phyloP scores from a whole-genome alignment of 2,329 filamentous ascomycete genomes.

The Mariannaea sp. region DNA sequence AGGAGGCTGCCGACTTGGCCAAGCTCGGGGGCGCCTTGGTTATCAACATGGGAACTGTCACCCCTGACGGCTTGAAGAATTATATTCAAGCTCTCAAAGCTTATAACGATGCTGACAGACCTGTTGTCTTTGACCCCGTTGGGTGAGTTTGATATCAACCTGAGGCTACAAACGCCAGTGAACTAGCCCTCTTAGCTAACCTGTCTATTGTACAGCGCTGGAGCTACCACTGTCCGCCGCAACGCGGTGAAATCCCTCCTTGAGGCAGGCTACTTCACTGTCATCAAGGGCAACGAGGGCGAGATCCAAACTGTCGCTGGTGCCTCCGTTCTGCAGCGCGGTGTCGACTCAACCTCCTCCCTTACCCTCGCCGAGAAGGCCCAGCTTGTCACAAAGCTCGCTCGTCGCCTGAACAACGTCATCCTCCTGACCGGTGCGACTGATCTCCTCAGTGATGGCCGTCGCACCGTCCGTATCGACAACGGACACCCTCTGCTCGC shows the following conservation, averaged over 20 bases:
- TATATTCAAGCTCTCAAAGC: constrained; percentile 75
- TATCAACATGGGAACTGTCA: constrained; percentile 94
- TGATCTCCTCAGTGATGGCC: constrained; percentile 80
- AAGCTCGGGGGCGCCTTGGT: constrained; percentile 78
- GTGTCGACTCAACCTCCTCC: constrained; percentile 78
- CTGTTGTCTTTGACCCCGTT: constrained; percentile 87
- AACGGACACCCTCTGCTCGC: constrained; percentile 79
- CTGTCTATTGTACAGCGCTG: constrained; percentile 67
- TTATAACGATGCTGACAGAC: constrained; percentile 78
- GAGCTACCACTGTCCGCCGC: constrained; percentile 76
- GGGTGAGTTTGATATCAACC: constrained; percentile 56
- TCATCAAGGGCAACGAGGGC: constrained; percentile 93
- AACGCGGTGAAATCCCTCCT: constrained; percentile 74
- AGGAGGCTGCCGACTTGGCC: constrained; percentile 82
- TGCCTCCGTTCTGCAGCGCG: constrained; percentile 64
- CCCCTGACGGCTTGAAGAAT: constrained; percentile 71
- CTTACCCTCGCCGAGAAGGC: constrained; percentile 59
- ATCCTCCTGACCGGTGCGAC: constrained; percentile 81
- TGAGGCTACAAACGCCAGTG: not conserved
- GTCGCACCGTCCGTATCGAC: constrained; percentile 65
- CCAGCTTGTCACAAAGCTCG: constrained; percentile 67
- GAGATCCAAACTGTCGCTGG: constrained; percentile 80
- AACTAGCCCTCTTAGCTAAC: constrained; percentile 4
- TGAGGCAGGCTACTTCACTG: constrained; percentile 74
- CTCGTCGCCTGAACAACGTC: constrained; percentile 70